Base-by-base conservation (phyloP, 2,329 filamentous ascomycete genomes). In the Aspergillus sp. region DNA sequence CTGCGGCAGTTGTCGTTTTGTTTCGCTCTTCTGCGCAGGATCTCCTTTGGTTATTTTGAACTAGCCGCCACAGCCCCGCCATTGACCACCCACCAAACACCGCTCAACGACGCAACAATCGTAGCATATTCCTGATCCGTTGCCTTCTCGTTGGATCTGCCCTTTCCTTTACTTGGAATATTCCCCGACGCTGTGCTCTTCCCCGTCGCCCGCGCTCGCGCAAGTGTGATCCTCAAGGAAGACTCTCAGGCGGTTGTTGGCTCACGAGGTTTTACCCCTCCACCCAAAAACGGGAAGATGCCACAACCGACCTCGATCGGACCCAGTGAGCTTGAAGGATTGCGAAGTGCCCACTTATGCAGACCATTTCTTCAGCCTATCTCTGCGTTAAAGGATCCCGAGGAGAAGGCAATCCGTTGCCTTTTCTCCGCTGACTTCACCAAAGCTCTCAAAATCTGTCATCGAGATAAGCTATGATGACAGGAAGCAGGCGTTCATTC, bases 401-500 rank as follows among this genome's bases (percentile, higher is more conserved):
- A 31, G 17, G 43, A 47, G 30, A 23, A 52, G 51, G 55, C 38
- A 48, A 58, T 23, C 55, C 48, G 55, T 51, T 58, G 55, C 48
- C 48, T 51, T 58, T 13, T 15, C 15, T 22, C 30, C 30, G 28
- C 9, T n/a, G 34, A 41, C 6, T 41, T 41, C 48, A n/a, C 43
- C 19, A 28, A n/a, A 4, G 49, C 5, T 43, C 50, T 28, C 45
- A 43, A 51, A 51, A 34, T 54, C 57, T 28, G 58, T 56, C 46
- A 55, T 60, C 31, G 13, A 61, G 59, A 61, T 56, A 61, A 61
- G 53, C 59, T 56, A 48, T 38, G 7, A 47, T 56, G 53, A 53
- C 48, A 53, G 59, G 53, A 53, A 55, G 53, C 41, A 48, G 53
- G 38, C 52, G 46, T 15, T 23, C 41, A 47, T 51, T 13, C 46